These are phyloP conservation scores for Physcomitrium patens DNA, from an alignment of 225 moss, liverwort and hornwort genomes.

Conservation along the genomic window DNA sequence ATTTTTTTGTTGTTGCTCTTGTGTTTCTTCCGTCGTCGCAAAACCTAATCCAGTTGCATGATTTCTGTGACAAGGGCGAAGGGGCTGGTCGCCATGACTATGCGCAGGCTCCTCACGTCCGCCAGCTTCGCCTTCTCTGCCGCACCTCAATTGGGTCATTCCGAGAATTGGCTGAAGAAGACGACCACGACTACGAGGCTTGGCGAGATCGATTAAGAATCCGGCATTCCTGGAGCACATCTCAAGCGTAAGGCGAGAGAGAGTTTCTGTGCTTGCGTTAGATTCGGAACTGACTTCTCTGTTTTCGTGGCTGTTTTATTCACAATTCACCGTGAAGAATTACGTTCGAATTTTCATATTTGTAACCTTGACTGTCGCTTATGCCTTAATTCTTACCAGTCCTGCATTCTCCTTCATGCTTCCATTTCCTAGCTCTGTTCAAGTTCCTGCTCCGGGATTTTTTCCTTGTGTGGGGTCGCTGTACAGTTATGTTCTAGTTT, in stretches of 20 bases:
- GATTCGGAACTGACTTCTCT: background rate
- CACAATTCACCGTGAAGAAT: background rate
- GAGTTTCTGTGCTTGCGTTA: background rate
- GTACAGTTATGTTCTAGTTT: background rate
- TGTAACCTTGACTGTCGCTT: background rate
- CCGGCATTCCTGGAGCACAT: conserved; percentile 25
- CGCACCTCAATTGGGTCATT: background rate
- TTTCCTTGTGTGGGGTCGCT: background rate
- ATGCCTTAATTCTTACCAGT: conserved; percentile 2
- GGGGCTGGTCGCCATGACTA: no score
- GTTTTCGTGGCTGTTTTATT: background rate
- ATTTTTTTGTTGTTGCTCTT: no score
- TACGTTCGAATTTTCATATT: background rate
- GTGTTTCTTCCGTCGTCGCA: no score
- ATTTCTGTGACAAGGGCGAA: no score
- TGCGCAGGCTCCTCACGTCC: no score
- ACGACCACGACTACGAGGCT: background rate
- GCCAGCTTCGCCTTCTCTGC: no score
- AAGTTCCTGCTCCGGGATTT: background rate
- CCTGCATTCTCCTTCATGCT: background rate
- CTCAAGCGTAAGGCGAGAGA: conserved; percentile 26
- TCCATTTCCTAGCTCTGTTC: background rate
- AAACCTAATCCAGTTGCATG: no score
- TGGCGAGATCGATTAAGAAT: conserved; percentile 26
- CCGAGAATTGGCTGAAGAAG: background rate